These are phyloP conservation scores for Pleurotus djamor DNA, from an alignment of 768 basidiomycete genomes.

Conservation along the genomic window DNA sequence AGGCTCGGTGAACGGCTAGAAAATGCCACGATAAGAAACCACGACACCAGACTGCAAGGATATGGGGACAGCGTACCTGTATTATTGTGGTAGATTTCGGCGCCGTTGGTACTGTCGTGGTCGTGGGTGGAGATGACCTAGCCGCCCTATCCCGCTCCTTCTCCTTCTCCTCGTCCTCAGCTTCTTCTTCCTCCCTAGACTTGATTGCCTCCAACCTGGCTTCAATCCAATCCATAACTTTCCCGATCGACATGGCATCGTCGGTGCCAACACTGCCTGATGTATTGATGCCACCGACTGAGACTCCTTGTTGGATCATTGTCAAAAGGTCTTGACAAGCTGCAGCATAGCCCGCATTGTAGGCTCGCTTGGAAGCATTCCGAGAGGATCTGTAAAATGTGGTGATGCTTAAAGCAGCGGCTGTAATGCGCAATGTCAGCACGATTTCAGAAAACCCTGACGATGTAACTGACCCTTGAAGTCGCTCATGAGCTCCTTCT, in stretches of 20 bases:
- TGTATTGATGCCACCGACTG: constrained; percentile 47
- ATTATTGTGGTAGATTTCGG: constrained; percentile 11
- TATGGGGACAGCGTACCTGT: constrained; percentile 23
- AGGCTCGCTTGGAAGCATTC: constrained; percentile 74
- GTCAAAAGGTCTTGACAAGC: constrained; percentile 79
- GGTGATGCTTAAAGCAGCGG: constrained; percentile 81
- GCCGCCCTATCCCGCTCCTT: constrained; percentile 42
- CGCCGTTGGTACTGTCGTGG: constrained; percentile 5
- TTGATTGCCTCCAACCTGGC: constrained; percentile 76
- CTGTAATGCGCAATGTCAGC: constrained; percentile 31
- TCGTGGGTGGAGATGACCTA: constrained; percentile 15
- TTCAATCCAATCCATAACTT: constrained; percentile 85
- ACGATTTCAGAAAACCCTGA: constrained; percentile 1
- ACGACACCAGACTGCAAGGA: background rate
- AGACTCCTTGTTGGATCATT: constrained; percentile 85
- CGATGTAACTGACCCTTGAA: constrained; percentile 59
- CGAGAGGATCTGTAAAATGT: constrained; percentile 81
- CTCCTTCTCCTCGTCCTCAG: constrained; percentile 76
- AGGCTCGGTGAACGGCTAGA: constrained; percentile 20
- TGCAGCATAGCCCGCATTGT: constrained; percentile 76
- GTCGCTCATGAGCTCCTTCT: constrained; percentile 78
- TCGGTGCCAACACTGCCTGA: constrained; percentile 41
- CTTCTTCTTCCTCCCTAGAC: constrained; percentile 76
- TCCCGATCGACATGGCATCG: constrained; percentile 70
- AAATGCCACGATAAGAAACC: constrained; percentile 12